Base-by-base conservation (phyloP, 2,329 filamentous ascomycete genomes). In the Colletotrichum horii region DNA sequence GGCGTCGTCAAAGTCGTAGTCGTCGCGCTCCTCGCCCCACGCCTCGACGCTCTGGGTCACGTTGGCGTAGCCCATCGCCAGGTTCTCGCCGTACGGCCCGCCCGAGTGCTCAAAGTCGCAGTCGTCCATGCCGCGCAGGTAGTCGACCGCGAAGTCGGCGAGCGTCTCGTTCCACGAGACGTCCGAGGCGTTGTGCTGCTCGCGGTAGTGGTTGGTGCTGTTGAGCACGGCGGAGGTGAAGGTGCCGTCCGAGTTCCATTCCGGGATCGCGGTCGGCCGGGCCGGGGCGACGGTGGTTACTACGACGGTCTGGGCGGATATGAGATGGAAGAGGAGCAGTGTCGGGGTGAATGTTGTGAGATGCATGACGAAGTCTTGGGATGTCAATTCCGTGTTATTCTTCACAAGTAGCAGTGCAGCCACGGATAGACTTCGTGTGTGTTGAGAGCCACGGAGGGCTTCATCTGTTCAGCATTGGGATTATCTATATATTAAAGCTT, bases 81-180 rank as follows among this genome's bases (percentile, higher is more conserved):
- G 88, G 83, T 96, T 96, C 84, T 96, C 94, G 79, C 94, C 94
- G 77, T 92, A 92, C 0, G 92, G 91, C 0, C 92, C 92, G 70
- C 88, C 88, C 77, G 86, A 90, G 84, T 93, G 92, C 67, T 84
- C 80, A 77, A 92, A 91, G 4, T 81, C 79, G 82, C 90, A 90
- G 60, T 68, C 70, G 36, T 62, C 61, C 65, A 69, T 76, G 38
- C 78, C 77, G 64, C 80, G 78, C 19, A 91, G 85, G 79, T 90
- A 94, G 2, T 85, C 79, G 6, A 79, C 76, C 0, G 93, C 92
- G 76, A 88, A 92, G 5, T 82, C 79, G 2, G 90, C 90, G 8
- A 94, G 87, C 0, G 92, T 93, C 8, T 84, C 79, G 84, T 96
- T 95, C 93, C 94, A 96, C 5, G 78, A 76, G 4, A 95, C 80